Conservation (phyloP, 2,329 filamentous ascomycete genomes). For the Scopulariopsis brevicaulis region DNA sequence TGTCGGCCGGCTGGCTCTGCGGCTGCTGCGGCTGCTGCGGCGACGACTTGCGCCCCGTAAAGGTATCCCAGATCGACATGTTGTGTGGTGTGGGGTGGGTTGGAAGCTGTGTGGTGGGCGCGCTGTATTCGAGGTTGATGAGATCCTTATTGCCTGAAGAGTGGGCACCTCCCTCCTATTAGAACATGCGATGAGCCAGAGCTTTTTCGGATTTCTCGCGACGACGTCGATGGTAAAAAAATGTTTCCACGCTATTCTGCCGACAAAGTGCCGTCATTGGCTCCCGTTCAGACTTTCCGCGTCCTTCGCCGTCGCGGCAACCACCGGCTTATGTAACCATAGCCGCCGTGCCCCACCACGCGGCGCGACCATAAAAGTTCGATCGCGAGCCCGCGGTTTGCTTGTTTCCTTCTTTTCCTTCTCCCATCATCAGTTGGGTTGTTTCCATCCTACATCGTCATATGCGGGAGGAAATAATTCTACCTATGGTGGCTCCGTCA, state of each 20-base stretch:
- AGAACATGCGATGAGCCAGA: constrained; percentile 3
- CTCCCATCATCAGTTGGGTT: constrained; percentile 31
- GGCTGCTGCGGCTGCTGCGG: background rate
- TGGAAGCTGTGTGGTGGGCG: constrained; percentile 1
- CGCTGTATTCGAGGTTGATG: background rate
- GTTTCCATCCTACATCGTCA: constrained; percentile 34
- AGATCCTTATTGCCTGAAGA: background rate
- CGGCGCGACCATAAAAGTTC: constrained; percentile 7
- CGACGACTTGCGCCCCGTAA: constrained; percentile 42
- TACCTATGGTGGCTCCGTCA: constrained; percentile 34
- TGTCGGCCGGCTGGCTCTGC: constrained; percentile 12
- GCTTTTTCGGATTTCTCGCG: background rate
- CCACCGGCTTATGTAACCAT: constrained; percentile 3
- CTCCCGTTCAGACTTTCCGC: background rate
- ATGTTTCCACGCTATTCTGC: background rate
- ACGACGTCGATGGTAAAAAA: constrained; percentile 1
- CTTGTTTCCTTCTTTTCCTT: constrained; percentile 17
- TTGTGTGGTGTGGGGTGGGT: constrained; percentile 3
- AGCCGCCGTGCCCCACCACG: constrained; percentile 1
- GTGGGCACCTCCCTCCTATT: background rate
- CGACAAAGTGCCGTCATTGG: constrained; percentile 4
- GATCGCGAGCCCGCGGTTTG: constrained; percentile 2
- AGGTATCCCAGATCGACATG: constrained; percentile 46
- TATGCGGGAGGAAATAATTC: constrained; percentile 30
- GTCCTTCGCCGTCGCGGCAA: background rate